Base-by-base conservation (phyloP, 768 basidiomycete genomes). In the Galerina sulciceps region DNA sequence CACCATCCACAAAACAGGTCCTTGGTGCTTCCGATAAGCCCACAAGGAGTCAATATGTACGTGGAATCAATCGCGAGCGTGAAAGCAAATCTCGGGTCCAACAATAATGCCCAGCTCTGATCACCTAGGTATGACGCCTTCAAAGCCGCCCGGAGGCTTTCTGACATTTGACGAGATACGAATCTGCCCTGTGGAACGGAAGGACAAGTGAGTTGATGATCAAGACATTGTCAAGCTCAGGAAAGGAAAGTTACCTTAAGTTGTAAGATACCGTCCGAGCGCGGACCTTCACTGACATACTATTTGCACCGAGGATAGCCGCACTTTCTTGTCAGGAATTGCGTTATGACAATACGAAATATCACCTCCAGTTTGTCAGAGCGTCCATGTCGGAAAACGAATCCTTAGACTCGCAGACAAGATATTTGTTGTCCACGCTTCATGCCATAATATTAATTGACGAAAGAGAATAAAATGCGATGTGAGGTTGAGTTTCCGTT, bases 1-100 rank as follows among this genome's bases (percentile, higher is more conserved):
- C 36, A 37, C 60, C 34, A 42, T 23, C 44, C 53, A 31, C 36
- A 31, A 38, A 40, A 42, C 58, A 37, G 57, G 50, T 22, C 48
- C 55, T 44, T 58, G 47, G 53, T 49, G 18, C 40, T 58, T 63
- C 62, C 60, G 68, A 67, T 63, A 64, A 66, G 64, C 53, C 63
- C 63, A 57, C 53, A 52, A 51, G 36, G 57, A 31, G 26, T 8
- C 26, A 31, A 31, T 31, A 31, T 54, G 52, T 48, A 31, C 58
- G 52, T 48, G 52, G 51, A 43, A 58, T 45, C 50, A 51, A 38
- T 52, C 47, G 42, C 48, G 34, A 44, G 35, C 38, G 31, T 34
- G 54, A 53, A 61, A 61, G 55, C 36, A 54, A 56, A 53, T 55
- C 53, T 59, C 38, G 44, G 53, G 45, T 31, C 26, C 26, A 5